phyloP scores from a whole-genome alignment of 495 filamentous ascomycete species.

The Lentithecium fluviatile region DNA sequence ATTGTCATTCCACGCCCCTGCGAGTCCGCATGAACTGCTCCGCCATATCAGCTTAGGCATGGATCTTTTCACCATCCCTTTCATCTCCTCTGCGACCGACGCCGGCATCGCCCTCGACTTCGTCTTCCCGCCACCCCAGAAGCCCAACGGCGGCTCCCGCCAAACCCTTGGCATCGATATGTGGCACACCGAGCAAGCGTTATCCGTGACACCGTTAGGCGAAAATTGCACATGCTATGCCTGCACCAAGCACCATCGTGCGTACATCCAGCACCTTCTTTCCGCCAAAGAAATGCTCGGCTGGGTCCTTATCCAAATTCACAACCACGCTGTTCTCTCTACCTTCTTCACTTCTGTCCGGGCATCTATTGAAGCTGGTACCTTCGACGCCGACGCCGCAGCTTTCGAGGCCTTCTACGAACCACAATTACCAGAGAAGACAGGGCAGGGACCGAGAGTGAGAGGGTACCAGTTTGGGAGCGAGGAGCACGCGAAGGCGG shows the following conservation, averaged over 20 bases:
- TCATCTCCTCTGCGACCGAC: slow-evolving; percentile 72
- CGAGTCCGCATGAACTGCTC: slow-evolving; percentile 71
- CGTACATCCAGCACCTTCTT: slow-evolving; percentile 84
- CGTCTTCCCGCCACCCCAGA: slow-evolving; percentile 55
- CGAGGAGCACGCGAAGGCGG: neutral
- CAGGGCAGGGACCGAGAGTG: slow-evolving; percentile 69
- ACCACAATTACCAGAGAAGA: slow-evolving; percentile 65
- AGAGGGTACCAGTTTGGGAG: slow-evolving; percentile 16
- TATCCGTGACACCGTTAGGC: slow-evolving; percentile 57
- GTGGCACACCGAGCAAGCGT: slow-evolving; percentile 59
- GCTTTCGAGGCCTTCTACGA: slow-evolving; percentile 65
- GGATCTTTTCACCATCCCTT: slow-evolving; percentile 75
- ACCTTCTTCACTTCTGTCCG: slow-evolving; percentile 73
- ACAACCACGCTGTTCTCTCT: slow-evolving; percentile 74
- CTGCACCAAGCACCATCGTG: slow-evolving; percentile 78
- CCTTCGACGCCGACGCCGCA: slow-evolving; percentile 60
- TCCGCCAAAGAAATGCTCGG: slow-evolving; percentile 91
- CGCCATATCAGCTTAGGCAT: slow-evolving; percentile 70
- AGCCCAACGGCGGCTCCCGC: neutral
- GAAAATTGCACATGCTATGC: slow-evolving; percentile 74
- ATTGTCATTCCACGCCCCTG: slow-evolving; percentile 65
- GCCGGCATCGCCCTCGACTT: slow-evolving; percentile 84
- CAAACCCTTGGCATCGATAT: slow-evolving; percentile 69
- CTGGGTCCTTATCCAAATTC: slow-evolving; percentile 88
- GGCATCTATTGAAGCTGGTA: slow-evolving; percentile 55